These are phyloP conservation scores for Stylonectria norvegica DNA, from an alignment of 2,329 filamentous ascomycete species.

Conservation along the genomic window DNA sequence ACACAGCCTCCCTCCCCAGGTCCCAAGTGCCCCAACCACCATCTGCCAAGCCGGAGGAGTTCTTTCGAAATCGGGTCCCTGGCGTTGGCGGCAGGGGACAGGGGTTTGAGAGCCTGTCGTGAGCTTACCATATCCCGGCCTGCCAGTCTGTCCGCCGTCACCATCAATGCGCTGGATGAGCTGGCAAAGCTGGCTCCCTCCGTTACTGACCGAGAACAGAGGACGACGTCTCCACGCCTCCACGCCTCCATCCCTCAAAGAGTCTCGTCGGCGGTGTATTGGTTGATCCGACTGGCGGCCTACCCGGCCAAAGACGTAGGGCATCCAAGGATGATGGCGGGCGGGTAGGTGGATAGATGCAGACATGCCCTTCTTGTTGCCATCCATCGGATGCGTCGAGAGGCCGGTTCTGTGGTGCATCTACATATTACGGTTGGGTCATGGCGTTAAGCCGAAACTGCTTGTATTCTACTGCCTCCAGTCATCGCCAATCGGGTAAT, in stretches of 20 bases:
- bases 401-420: background rate
- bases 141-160: too few species aligned
- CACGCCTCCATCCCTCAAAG: background rate
- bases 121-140: too few species aligned
- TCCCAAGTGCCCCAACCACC: too few species aligned
- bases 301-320: conserved; percentile 4
- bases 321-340: background rate
- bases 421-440: background rate
- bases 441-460: conserved; percentile 19
- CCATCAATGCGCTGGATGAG: background rate
- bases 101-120: background rate
- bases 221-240: background rate
- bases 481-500: conserved; percentile 15
- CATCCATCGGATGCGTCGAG: background rate
- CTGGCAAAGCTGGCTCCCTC: background rate
- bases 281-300: conserved; percentile 6
- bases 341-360: conserved; percentile 8
- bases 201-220: background rate
- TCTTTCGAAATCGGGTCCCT: background rate
- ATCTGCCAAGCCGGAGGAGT: background rate
- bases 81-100: background rate
- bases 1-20: too few species aligned
- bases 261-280: conserved; percentile 1
- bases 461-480: conserved; percentile 15
- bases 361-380: conserved; percentile 15